Evolutionary conservation across 208 protist species (phyloP).

Genomic region (Porcisia deanei): DNA sequence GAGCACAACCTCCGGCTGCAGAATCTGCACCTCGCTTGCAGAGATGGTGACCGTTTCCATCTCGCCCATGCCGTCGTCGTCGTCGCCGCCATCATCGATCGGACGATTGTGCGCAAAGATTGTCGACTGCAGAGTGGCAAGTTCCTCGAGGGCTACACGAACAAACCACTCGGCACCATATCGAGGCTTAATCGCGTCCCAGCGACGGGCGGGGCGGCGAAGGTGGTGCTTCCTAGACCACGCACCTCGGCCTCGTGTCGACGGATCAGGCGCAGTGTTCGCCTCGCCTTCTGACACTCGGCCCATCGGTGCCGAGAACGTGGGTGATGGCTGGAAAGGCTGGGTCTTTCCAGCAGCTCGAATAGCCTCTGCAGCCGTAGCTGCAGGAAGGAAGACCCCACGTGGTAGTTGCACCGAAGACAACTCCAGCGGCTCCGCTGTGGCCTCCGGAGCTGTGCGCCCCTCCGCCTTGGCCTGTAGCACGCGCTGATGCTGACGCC

Average conservation of each 20-base stretch:
- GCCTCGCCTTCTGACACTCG: background rate
- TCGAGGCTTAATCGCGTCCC: constrained; percentile 15
- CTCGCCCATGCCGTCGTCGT: constrained; percentile 25
- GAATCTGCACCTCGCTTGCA: constrained; percentile 40
- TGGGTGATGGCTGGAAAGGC: constrained; percentile 2
- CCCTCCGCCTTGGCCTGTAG: constrained; percentile 53
- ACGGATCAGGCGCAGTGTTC: background rate
- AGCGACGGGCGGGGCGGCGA: constrained; percentile 1
- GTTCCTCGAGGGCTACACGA: constrained; percentile 31
- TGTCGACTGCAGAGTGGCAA: constrained; percentile 40
- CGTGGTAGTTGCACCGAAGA: background rate
- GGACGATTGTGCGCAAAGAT: constrained; percentile 39
- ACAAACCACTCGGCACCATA: constrained; percentile 51
- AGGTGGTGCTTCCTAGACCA: background rate
- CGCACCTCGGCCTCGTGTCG: background rate
- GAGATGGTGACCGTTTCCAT: constrained; percentile 39
- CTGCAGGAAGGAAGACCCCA: constrained; percentile 2
- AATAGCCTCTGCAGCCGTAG: constrained; percentile 1
- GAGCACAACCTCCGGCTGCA: constrained; percentile 38
- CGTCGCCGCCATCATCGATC: constrained; percentile 16
- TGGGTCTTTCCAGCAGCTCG: background rate
- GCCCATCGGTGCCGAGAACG: background rate
- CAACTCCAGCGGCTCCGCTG: constrained; percentile 37
- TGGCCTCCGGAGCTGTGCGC: constrained; percentile 47
- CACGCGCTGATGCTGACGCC: constrained; percentile 33